phyloP scores from a whole-genome alignment of 1,284 basidiomycete genomes.

The Cystobasidium pallidum region DNA sequence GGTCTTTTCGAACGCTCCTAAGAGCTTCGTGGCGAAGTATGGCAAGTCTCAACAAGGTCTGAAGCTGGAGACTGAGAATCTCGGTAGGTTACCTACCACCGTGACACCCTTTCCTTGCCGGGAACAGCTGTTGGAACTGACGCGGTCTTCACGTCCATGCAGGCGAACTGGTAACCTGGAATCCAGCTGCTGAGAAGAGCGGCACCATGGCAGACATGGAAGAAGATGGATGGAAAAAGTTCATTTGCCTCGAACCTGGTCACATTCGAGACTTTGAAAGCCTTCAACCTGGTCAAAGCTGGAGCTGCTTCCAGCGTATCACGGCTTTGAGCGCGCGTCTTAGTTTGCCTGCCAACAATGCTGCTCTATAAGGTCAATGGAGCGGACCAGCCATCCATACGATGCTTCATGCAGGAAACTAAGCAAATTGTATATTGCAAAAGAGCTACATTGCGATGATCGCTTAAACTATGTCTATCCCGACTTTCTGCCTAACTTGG shows the following conservation, averaged over 20 bases:
- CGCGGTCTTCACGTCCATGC: too few relatives aligned
- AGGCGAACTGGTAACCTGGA: conserved; percentile 55
- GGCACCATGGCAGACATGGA: conserved; percentile 56
- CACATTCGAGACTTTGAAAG: conserved; percentile 52
- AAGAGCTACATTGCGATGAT: conserved; percentile 2
- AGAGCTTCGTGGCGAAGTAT: conserved; percentile 42
- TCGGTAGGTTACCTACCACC: conserved; percentile 24
- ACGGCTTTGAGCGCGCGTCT: conserved; percentile 38
- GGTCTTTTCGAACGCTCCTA: conserved; percentile 51
- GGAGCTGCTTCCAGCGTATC: conserved; percentile 48
- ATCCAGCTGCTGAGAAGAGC: conserved; percentile 55
- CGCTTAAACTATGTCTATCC: too few relatives aligned
- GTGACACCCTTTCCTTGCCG: too few relatives aligned
- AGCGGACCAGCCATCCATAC: too few relatives aligned
- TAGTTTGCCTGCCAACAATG: conserved; percentile 42
- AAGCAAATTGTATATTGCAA: neutral
- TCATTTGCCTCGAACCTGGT: conserved; percentile 58
- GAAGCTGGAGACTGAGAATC: conserved; percentile 49
- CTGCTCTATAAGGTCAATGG: conserved; percentile 24
- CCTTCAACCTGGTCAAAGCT: conserved; percentile 53
- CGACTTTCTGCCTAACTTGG: too few relatives aligned
- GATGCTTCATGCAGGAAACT: too few relatives aligned
- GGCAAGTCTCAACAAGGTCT: conserved; percentile 45
- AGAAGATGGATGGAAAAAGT: conserved; percentile 54
- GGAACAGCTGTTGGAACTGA: too few relatives aligned